Base-by-base conservation (phyloP, 257 asterid species). In the Nicotiana tomentosiformis region DNA sequence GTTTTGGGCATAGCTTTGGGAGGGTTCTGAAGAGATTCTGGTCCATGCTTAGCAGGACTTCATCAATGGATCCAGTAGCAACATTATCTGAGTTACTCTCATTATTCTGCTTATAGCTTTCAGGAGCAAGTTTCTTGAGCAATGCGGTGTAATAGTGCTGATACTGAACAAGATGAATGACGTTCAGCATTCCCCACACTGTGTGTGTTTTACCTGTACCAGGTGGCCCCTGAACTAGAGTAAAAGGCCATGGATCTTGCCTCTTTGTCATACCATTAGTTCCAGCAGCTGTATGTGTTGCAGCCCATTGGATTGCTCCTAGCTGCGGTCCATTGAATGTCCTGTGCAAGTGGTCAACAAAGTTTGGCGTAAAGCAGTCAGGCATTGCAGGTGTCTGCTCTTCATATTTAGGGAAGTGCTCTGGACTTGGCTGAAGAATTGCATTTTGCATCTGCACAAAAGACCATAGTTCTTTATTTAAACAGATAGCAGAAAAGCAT, bases 161-260 rank as follows among this genome's bases (percentile, higher is more conserved):
- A 85, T 96, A 96, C 92, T 96, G 99, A 86, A 96, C 98, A 76
- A 96, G 97, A 91, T 96, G 99, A 88, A 96, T 96, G 18, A 96
- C 99, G 80, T 93, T 96, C 78, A 96, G 94, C 99, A 96, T 96
- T 85, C 99, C 99, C 98, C 98, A 96, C 60, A 96, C 99, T 5
- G 99, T 96, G 81, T 96, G 98, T 11, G 99, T 96, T 89, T 96
- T 96, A 64, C 99, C 99, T 65, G 99, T 96, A 56, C 99, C 99
- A 57, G 99, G 99, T 39, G 99, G 99, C 57, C 99, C 99, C 87
- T 96, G 99, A 78, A 96, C 99, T 83, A 96, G 85, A 64, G 99
- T 96, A 86, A 96, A 96, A 26, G 99, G 98, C 98, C 99, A 96
- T 23, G 98, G 99, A 37, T 95, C 99, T 89, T 94, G 98, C 87